These are phyloP conservation scores for Microcera coccophila DNA, from an alignment of 2,329 filamentous ascomycete species.

Conservation along the genomic window DNA sequence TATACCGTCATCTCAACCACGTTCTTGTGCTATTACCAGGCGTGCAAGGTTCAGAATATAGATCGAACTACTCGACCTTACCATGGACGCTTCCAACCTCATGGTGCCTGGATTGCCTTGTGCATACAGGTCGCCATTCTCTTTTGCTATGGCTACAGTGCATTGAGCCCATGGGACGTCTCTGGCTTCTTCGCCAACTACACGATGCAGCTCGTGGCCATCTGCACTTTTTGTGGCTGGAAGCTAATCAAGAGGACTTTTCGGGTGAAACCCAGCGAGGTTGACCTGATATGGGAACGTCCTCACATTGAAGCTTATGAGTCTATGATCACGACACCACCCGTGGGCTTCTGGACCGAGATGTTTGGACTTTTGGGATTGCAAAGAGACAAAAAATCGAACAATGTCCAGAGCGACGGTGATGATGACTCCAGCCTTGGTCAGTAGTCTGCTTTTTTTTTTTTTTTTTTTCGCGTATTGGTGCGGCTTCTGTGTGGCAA, in stretches of 20 bases:
- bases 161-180: slow-evolving; percentile 47
- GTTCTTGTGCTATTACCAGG: slow-evolving; percentile 48
- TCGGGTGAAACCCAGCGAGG: slow-evolving; percentile 49
- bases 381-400: slow-evolving; percentile 29
- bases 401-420: slow-evolving; percentile 19
- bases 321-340: slow-evolving; percentile 44
- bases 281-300: slow-evolving; percentile 59
- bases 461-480: neutral
- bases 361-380: too few species aligned
- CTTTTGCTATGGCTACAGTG: slow-evolving; percentile 53
- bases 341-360: slow-evolving; percentile 54
- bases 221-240: slow-evolving; percentile 55
- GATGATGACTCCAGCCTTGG: too few species aligned
- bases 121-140: slow-evolving; percentile 42
- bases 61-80: slow-evolving; percentile 55
- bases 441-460: too few species aligned
- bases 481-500: too few species aligned
- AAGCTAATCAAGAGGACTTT: slow-evolving; percentile 60
- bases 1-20: slow-evolving; percentile 53
- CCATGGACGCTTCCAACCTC: slow-evolving; percentile 56
- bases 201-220: slow-evolving; percentile 53
- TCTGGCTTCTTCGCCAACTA: slow-evolving; percentile 51
- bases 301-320: slow-evolving; percentile 58
- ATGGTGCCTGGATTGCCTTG: slow-evolving; percentile 47
- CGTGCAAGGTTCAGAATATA: slow-evolving; percentile 49